A percentile compares a stretch with the other conserved stretches of the same genome.
phyloP scores from a whole-genome alignment of 352 stramenopile genomes.

The Globisporangium recalcitrans region DNA sequence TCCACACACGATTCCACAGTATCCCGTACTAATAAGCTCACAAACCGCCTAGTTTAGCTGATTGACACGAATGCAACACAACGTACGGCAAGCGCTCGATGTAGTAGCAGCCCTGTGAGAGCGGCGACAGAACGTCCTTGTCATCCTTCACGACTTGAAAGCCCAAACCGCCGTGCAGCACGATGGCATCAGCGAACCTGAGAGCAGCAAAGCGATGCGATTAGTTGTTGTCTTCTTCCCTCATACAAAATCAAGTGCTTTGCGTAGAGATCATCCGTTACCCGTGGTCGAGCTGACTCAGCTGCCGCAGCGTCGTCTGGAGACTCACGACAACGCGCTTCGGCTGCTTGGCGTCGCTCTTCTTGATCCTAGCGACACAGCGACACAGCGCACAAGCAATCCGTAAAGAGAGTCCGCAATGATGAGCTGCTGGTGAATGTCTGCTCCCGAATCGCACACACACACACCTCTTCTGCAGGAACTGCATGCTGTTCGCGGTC shows the following conservation, averaged over 20 bases:
- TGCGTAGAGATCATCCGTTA: conserved; percentile 18
- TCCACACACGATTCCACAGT: not conserved
- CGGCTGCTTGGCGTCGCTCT: conserved; percentile 21
- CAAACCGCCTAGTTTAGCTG: not conserved
- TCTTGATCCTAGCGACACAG: conserved; percentile 16
- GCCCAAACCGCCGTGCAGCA: conserved; percentile 65
- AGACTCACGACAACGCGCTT: conserved; percentile 60
- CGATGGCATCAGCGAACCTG: conserved; percentile 58
- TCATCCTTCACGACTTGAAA: conserved; percentile 64
- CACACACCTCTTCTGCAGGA: conserved; percentile 40
- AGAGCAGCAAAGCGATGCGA: not conserved
- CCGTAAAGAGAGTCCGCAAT: not conserved
- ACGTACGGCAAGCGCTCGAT: conserved; percentile 65
- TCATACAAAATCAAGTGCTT: not conserved
- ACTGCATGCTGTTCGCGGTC: conserved; percentile 30
- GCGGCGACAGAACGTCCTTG: conserved; percentile 37
- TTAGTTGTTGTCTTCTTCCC: too few relatives aligned
- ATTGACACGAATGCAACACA: not conserved
- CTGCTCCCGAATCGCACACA: not conserved
- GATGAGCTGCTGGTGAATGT: not conserved
- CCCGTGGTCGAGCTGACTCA: conserved; percentile 50
- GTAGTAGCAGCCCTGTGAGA: conserved; percentile 72
- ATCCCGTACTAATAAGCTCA: not conserved
- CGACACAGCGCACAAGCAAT: not conserved
- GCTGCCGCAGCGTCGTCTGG: conserved; percentile 51